Percentiles rank a stretch among this genome's conserved stretches.
These are phyloP conservation scores for Rhododendron mucronatum DNA, from an alignment of 148 eudicot genomes.

Conservation along the genomic window DNA sequence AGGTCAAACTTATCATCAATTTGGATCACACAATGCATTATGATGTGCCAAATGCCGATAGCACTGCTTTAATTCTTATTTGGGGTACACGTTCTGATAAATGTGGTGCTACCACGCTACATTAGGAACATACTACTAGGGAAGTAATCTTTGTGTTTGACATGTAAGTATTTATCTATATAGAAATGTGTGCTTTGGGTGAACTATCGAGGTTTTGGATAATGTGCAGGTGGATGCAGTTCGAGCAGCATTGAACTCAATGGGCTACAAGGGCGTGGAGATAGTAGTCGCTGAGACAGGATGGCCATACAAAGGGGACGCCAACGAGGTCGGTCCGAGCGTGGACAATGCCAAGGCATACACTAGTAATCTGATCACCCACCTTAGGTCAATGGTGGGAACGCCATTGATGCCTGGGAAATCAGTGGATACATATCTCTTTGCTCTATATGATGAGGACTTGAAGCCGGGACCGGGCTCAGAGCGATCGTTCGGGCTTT, in stretches of 20 bases:
- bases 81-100: neutral
- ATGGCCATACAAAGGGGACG: conserved; percentile 83
- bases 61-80: neutral
- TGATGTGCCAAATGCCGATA: neutral
- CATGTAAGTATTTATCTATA: neutral
- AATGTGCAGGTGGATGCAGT: conserved; percentile 72
- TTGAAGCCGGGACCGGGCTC: conserved; percentile 73
- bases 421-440: conserved; percentile 73
- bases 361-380: conserved; percentile 58
- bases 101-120: neutral
- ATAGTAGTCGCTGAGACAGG: conserved; percentile 94
- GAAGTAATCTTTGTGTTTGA: neutral
- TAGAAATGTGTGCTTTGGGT: neutral
- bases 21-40: too few species aligned
- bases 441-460: conserved; percentile 89
- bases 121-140: neutral
- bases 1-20: too few species aligned
- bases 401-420: conserved; percentile 90
- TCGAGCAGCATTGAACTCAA: conserved; percentile 58
- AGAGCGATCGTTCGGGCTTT: conserved; percentile 73
- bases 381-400: conserved; percentile 67
- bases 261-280: conserved; percentile 69
- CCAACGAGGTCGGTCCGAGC: conserved; percentile 68
- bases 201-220: neutral
- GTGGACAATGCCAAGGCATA: conserved; percentile 78